These are phyloP conservation scores for Backusella sp. DNA, from an alignment of 192 early-diverging fungal genomes.

Conservation along the genomic window DNA sequence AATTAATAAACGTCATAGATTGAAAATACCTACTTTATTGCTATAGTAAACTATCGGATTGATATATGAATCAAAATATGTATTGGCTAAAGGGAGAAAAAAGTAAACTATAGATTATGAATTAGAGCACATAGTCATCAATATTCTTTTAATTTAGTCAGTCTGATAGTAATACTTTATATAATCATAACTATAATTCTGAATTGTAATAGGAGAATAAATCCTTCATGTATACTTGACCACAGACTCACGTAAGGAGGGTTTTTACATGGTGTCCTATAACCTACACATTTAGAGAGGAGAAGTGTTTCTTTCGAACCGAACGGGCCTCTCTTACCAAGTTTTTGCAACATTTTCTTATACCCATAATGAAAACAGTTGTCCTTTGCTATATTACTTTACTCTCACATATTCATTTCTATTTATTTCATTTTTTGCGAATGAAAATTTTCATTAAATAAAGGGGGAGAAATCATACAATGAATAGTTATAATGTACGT, in stretches of 20 bases:
- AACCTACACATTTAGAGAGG: background rate
- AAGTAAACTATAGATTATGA: background rate
- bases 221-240: background rate
- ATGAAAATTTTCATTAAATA: constrained; percentile 4
- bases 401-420: background rate
- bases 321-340: background rate
- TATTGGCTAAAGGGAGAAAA: background rate
- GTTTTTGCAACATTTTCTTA: background rate
- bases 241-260: background rate
- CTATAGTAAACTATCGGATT: background rate
- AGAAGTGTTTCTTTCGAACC: background rate
- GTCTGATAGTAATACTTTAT: background rate
- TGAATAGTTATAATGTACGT: background rate
- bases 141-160: background rate
- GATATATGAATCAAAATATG: background rate
- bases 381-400: background rate
- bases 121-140: background rate
- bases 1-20: background rate
- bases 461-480: background rate
- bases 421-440: constrained; percentile 3
- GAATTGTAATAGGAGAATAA: background rate
- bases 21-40: background rate
- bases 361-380: background rate
- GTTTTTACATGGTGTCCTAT: background rate
- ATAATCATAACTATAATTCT: background rate